Percentiles rank a stretch among this genome's conserved stretches.
These are phyloP conservation scores for Fusarium sp. DNA, from an alignment of 2,329 filamentous ascomycete genomes.

Conservation along the genomic window DNA sequence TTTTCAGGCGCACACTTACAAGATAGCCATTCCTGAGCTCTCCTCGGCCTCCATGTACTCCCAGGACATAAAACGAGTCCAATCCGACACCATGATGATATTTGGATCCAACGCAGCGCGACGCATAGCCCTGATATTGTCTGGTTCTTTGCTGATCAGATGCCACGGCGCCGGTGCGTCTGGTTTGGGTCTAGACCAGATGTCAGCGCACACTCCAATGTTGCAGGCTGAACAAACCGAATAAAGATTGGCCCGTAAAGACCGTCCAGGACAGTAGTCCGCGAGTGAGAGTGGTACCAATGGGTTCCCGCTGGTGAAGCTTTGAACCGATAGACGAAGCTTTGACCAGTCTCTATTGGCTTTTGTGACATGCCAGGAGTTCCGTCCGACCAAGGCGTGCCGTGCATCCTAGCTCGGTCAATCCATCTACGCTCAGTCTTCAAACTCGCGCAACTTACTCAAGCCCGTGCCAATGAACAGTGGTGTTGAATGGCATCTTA, in stretches of 20 bases:
- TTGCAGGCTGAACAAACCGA: neutral
- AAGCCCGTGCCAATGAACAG: slow-evolving; percentile 13
- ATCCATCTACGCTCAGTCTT: neutral
- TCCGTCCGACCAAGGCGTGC: slow-evolving; percentile 20
- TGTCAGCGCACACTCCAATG: neutral
- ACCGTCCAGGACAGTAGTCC: slow-evolving; percentile 13
- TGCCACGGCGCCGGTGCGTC: slow-evolving; percentile 9
- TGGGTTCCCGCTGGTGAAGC: slow-evolving; percentile 11
- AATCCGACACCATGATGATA: slow-evolving; percentile 13
- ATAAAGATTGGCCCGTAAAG: slow-evolving; percentile 18
- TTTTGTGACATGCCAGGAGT: slow-evolving; percentile 14
- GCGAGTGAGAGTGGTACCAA: slow-evolving; percentile 17
- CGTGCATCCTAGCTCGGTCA: slow-evolving; percentile 4
- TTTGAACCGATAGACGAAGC: slow-evolving; percentile 18
- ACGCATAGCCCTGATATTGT: slow-evolving; percentile 1
- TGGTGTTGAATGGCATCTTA: slow-evolving; percentile 15
- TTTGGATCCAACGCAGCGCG: neutral
- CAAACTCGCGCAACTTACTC: neutral
- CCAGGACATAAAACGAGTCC: slow-evolving; percentile 17
- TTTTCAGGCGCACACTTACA: neutral
- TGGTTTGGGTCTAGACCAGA: neutral
- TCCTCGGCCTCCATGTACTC: slow-evolving; percentile 17
- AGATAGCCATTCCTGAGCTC: slow-evolving; percentile 15
- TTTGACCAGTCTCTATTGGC: slow-evolving; percentile 14
- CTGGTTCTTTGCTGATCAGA: neutral